Conservation (phyloP, 805 yeast genomes). For the Pichia pseudocactophila region DNA sequence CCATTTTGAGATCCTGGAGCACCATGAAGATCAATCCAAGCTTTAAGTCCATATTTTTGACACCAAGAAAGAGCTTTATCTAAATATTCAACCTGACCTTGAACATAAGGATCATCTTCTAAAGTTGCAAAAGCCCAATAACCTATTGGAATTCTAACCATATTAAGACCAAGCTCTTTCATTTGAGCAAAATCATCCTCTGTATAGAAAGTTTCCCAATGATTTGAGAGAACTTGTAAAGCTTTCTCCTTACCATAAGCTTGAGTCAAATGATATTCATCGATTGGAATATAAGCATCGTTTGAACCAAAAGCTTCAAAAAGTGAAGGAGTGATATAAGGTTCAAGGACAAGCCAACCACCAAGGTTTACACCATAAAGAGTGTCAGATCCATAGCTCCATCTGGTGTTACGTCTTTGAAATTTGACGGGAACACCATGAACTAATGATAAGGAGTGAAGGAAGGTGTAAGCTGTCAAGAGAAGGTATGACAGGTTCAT, state of each 20-base stretch:
- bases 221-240: constrained; percentile 40
- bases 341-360: constrained; percentile 86
- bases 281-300: constrained; percentile 53
- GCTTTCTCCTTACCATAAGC: constrained; percentile 56
- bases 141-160: constrained; percentile 87
- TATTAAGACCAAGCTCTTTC: constrained; percentile 57
- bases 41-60: constrained; percentile 49
- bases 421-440: constrained; percentile 21
- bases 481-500: no score
- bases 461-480: background rate
- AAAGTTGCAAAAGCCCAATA: constrained; percentile 79
- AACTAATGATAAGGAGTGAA: constrained; percentile 3
- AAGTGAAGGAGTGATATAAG: constrained; percentile 74
- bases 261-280: constrained; percentile 66
- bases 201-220: constrained; percentile 73
- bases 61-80: constrained; percentile 79
- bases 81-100: constrained; percentile 66
- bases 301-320: constrained; percentile 43
- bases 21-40: constrained; percentile 91
- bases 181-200: constrained; percentile 63
- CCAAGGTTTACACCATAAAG: constrained; percentile 71
- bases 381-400: constrained; percentile 24
- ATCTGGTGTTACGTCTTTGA: constrained; percentile 24
- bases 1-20: constrained; percentile 98
- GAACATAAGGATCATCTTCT: constrained; percentile 74